Evolutionary conservation across 2,329 filamentous ascomycete species (phyloP), one percentile per base, ranked within the genome.

Genomic region (Fusarium tuaranense): DNA sequence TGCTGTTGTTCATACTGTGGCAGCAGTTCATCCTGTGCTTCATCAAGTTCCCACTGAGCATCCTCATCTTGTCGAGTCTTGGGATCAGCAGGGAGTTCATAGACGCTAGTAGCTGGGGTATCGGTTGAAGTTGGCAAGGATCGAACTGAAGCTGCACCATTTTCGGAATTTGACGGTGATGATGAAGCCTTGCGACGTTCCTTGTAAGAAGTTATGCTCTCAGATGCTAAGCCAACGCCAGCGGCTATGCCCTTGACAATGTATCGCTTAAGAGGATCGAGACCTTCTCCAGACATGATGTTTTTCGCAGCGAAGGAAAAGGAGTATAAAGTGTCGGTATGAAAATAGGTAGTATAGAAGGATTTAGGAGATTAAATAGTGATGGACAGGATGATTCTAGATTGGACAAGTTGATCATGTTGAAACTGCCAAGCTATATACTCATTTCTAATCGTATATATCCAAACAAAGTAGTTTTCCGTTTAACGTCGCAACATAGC

Each of bases 161-260:
- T 30, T 34, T 30, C 44, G 6, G 60, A n/a, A 22, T 3, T 25
- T 13, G 30, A 3, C 13, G 32, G 22, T 5, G 44, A 8, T 2
- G 13, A 18, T 20, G 60, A 20, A 18, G 64, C 14, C 5, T 48
- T 70, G 7, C 65, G 65, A 8, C 68, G 36, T 5, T 61, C 64
- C 20, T 70, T 67, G 65, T 70, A 70, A 2, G 65, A 20, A 5
- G 65, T 46, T 9, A 64, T 64, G 16, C 68, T 64, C 44, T 70
- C 68, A 0, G 68, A 70, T 12, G 68, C 68, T 10, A 70, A 36
- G 25, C 68, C 68, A 27, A 70, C 64, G 18, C 68, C 55, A 0
- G 60, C 22, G n/a, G 68, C 68, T 22, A 70, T 55, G 34, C 68
- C 68, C 14, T 70, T 68, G 6, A 70, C 64, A 25, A 70, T 1